These are phyloP conservation scores for Teratosphaeriaceae sp. DNA, from an alignment of 2,329 filamentous ascomycete genomes.

Conservation along the genomic window DNA sequence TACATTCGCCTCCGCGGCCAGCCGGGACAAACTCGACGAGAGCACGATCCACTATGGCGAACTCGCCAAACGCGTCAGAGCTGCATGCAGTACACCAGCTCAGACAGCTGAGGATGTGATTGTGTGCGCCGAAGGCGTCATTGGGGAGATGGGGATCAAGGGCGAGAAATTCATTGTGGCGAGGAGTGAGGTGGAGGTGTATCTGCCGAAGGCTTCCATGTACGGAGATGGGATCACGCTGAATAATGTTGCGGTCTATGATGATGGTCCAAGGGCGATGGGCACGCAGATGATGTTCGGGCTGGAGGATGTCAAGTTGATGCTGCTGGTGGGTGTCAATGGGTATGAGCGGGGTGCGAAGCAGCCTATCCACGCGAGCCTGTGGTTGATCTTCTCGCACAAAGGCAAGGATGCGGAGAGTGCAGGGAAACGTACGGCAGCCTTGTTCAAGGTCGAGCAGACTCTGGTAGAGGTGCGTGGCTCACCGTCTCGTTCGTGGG, in stretches of 20 bases:
- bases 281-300: slow-evolving; percentile 8
- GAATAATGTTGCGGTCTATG: slow-evolving; percentile 27
- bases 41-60: slow-evolving; percentile 72
- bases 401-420: slow-evolving; percentile 2
- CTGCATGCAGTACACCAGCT: slow-evolving; percentile 2
- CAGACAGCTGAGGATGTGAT: slow-evolving; percentile 20
- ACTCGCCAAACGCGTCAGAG: slow-evolving; percentile 54
- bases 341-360: slow-evolving; percentile 58
- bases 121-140: slow-evolving; percentile 13
- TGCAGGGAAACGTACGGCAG: slow-evolving; percentile 14
- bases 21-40: slow-evolving; percentile 53
- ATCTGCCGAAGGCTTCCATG: slow-evolving; percentile 62
- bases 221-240: slow-evolving; percentile 53
- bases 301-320: slow-evolving; percentile 51
- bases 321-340: slow-evolving; percentile 67
- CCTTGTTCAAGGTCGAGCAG: slow-evolving; percentile 52
- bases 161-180: slow-evolving; percentile 18
- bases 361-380: slow-evolving; percentile 58
- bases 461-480: slow-evolving; percentile 53
- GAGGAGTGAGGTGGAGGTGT: slow-evolving; percentile 30
- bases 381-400: slow-evolving; percentile 36
- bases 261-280: slow-evolving; percentile 11
- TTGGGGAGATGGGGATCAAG: slow-evolving; percentile 27
- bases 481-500: background rate
- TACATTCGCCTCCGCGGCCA: slow-evolving; percentile 51